Evolutionary conservation across 2,329 filamentous ascomycete species (phyloP), one percentile per base, ranked within the genome.

Genomic region (Alternaria gansuensis): DNA sequence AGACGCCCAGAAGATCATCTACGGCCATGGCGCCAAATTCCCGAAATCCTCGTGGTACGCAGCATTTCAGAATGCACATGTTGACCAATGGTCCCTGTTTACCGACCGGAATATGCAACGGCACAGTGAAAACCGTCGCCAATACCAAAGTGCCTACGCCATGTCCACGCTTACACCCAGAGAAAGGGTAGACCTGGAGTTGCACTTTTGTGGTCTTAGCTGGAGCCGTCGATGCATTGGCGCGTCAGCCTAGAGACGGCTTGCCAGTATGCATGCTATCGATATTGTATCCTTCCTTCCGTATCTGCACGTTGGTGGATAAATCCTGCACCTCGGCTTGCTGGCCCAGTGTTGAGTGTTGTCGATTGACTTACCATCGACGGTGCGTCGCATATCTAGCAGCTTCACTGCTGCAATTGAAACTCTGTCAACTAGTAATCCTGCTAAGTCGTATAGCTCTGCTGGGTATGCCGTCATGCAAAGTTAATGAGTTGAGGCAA

Each of bases 71-170:
- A 59, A 49, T 10, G 56, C 59, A n/a, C 23, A 37, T 2, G 48
- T 78, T 41, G 75, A 79, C 50, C 58, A 61, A 21, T 68, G 64
- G 65, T 51, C 60, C 11, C 69, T 81, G 3, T 81, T 81, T 59
- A 69, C 74, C 10, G 78, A 79, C 46, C 64, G 72, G 7, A 65
- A 78, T 43, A 76, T 78, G 54, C 60, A 60, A 29, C 62, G 78
- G 14, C 80, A 82, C 65, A 59, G 69, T 71, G 44, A 71, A 71
- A 46, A 68, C 74, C 28, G 75, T 75, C 52, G 76, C 61, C 62
- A 74, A 11, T 73, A 62, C 28, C 59, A 62, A 29, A 59, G 56
- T 45, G 51, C 50, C 0, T 63, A 63, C 37, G 41, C 29, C 2
- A 62, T 62, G 59, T 56, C 56, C 4, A 59, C 59, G 48, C 24